Conservation (phyloP, 2,329 filamentous ascomycete species). For the Fusarium subglutinans region DNA sequence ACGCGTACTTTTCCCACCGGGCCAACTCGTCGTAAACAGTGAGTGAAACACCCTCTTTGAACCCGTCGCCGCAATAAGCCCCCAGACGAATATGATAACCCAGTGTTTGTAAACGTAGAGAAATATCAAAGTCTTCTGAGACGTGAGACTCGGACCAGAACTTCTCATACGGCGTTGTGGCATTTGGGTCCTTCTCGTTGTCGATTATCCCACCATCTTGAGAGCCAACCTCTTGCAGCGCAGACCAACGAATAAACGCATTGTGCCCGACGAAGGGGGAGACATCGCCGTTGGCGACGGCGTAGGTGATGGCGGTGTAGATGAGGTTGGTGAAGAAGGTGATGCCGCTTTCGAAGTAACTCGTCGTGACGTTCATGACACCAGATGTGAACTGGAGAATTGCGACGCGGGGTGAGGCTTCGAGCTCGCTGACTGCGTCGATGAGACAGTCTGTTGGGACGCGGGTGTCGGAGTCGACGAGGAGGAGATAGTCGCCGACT, state of each 20-base stretch:
- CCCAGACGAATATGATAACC: slow-evolving; percentile 75
- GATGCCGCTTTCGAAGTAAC: slow-evolving; percentile 74
- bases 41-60: slow-evolving; percentile 77
- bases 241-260: slow-evolving; percentile 73
- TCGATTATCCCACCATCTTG: slow-evolving; percentile 52
- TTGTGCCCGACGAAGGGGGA: slow-evolving; percentile 83
- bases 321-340: slow-evolving; percentile 74
- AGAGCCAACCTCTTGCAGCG: slow-evolving; percentile 12
- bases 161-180: slow-evolving; percentile 46
- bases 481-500: not conserved
- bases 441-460: slow-evolving; percentile 71
- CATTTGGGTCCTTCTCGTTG: not conserved
- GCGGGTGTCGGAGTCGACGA: slow-evolving; percentile 68
- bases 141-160: slow-evolving; percentile 81
- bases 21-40: slow-evolving; percentile 77
- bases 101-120: slow-evolving; percentile 72
- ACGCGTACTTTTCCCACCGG: slow-evolving; percentile 78
- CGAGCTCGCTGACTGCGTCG: slow-evolving; percentile 76
- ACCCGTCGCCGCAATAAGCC: slow-evolving; percentile 73
- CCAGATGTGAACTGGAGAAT: slow-evolving; percentile 78
- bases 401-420: slow-evolving; percentile 71
- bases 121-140: slow-evolving; percentile 77
- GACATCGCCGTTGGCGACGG: slow-evolving; percentile 75
- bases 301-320: slow-evolving; percentile 76
- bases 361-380: slow-evolving; percentile 78